Evolutionary conservation across 1,139 yeast genomes (phyloP).

Genomic region (Meyerozyma sp.): DNA sequence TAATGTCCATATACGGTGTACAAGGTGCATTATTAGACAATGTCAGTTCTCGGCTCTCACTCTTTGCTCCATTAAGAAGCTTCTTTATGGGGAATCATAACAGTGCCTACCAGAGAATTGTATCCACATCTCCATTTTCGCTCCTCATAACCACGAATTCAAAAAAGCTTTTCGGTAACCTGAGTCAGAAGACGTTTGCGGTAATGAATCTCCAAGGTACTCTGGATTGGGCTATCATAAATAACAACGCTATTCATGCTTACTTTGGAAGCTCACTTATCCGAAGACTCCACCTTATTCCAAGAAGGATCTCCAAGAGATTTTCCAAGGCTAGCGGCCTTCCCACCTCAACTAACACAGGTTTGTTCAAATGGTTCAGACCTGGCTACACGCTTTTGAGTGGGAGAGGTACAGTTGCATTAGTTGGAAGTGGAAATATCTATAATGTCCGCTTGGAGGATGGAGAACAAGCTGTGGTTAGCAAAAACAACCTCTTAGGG

Average conservation of each 20-base stretch:
- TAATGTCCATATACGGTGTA: constrained; percentile 43
- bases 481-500: constrained; percentile 44
- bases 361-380: constrained; percentile 26
- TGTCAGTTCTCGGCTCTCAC: constrained; percentile 25
- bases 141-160: constrained; percentile 30
- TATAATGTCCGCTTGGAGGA: constrained; percentile 41
- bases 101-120: constrained; percentile 38
- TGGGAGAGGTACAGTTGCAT: constrained; percentile 56
- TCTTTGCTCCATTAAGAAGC: constrained; percentile 32
- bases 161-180: constrained; percentile 10
- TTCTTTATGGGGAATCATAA: constrained; percentile 37
- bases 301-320: constrained; percentile 32
- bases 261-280: constrained; percentile 48
- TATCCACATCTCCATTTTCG: constrained; percentile 45
- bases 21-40: constrained; percentile 11
- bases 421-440: constrained; percentile 55
- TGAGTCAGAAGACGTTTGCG: constrained; percentile 30
- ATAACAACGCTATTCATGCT: constrained; percentile 41
- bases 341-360: constrained; percentile 24
- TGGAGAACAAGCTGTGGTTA: constrained; percentile 47
- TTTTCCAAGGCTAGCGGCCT: constrained; percentile 22
- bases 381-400: constrained; percentile 43
- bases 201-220: constrained; percentile 49
- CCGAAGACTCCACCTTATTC: constrained; percentile 32
- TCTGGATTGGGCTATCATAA: constrained; percentile 56